phyloP scores from a whole-genome alignment of 371 early-diverging fungal species.

The Mucor plumbeus region DNA sequence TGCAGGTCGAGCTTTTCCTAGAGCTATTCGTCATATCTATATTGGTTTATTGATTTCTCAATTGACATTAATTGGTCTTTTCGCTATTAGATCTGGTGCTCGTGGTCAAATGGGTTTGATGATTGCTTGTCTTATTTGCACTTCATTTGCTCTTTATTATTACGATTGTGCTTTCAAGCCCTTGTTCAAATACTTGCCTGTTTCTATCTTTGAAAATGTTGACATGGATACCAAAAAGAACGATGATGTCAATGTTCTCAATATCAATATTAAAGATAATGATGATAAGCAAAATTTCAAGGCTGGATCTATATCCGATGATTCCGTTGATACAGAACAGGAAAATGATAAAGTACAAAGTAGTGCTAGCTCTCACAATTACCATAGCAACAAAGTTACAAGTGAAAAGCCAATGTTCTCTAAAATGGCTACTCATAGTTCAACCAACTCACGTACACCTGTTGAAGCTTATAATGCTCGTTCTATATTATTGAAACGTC shows the following conservation, averaged over 20 bases:
- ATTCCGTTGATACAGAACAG: background rate
- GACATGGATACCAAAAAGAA: constrained; percentile 5
- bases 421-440: constrained; percentile 13
- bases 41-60: constrained; percentile 74
- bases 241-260: constrained; percentile 2
- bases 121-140: constrained; percentile 56
- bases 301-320: constrained; percentile 9
- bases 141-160: constrained; percentile 54
- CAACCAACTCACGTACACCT: constrained; percentile 7
- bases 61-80: constrained; percentile 71
- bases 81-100: constrained; percentile 58
- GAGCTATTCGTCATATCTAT: constrained; percentile 70
- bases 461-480: constrained; percentile 26
- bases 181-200: constrained; percentile 68
- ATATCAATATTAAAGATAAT: background rate
- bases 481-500: constrained; percentile 8
- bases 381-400: background rate
- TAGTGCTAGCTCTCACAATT: background rate
- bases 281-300: constrained; percentile 3
- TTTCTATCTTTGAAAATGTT: constrained; percentile 26
- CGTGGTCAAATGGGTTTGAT: constrained; percentile 59
- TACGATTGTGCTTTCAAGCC: constrained; percentile 71
- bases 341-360: background rate
- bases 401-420: background rate
- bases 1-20: constrained; percentile 75